phyloP scores from a whole-genome alignment of 2,329 filamentous ascomycete species.

The Keithomyces neogunnii region DNA sequence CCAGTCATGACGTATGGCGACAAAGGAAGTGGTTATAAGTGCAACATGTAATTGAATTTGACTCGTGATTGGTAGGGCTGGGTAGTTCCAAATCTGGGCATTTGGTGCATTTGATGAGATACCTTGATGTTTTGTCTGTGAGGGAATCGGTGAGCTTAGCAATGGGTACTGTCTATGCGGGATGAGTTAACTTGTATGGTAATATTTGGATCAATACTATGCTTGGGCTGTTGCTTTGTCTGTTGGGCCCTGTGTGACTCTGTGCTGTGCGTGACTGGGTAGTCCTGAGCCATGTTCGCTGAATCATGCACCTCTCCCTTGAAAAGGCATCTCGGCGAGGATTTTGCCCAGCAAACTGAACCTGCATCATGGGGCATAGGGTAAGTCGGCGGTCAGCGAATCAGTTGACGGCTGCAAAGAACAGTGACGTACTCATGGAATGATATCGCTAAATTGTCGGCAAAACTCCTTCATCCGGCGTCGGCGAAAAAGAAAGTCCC shows the following conservation, averaged over 20 bases:
- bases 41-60: not conserved
- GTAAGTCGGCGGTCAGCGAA: not conserved
- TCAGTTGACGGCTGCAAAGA: not conserved
- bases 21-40: not conserved
- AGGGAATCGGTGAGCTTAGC: too few species aligned
- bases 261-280: not conserved
- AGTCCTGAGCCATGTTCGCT: too few species aligned
- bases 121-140: not conserved
- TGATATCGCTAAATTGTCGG: constrained; percentile 8
- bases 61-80: not conserved
- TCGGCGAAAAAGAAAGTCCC: constrained; percentile 10
- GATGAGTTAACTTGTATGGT: not conserved
- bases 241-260: not conserved
- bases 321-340: not conserved
- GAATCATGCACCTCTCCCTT: too few species aligned
- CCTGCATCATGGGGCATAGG: not conserved
- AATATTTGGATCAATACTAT: not conserved
- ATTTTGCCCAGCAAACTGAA: not conserved
- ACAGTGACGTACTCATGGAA: constrained; percentile 2
- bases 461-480: not conserved
- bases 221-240: not conserved
- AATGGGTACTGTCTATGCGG: not conserved
- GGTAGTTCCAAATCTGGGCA: too few species aligned
- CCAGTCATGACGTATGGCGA: not conserved
- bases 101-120: not conserved